These are phyloP conservation scores for Neocallimastix lanati DNA, from an alignment of 192 early-diverging fungal species.

Conservation along the genomic window DNA sequence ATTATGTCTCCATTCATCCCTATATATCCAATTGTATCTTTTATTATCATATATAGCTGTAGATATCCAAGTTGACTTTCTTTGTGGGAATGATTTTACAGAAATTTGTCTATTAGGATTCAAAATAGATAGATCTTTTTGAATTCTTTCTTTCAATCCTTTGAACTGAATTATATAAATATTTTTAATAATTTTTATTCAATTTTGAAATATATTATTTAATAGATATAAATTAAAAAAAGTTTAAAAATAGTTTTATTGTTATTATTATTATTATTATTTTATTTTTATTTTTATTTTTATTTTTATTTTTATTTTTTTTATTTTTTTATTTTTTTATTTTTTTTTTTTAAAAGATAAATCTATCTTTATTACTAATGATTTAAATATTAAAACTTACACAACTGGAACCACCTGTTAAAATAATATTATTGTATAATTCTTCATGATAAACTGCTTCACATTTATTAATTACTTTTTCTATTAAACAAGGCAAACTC, in stretches of 20 bases:
- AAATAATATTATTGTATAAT: not conserved
- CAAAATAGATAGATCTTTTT: not conserved
- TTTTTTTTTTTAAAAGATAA: too few species aligned
- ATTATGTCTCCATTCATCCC: not conserved
- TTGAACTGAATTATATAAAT: too few species aligned
- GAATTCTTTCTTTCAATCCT: not conserved
- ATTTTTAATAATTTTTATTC: too few species aligned
- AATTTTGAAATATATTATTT: too few species aligned
- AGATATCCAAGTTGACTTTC: not conserved
- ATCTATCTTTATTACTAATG: too few species aligned
- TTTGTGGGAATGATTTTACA: not conserved
- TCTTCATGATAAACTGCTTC: not conserved
- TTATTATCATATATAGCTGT: not conserved
- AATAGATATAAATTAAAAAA: too few species aligned
- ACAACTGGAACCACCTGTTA: not conserved
- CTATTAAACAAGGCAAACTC: not conserved
- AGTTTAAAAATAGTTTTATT: too few species aligned
- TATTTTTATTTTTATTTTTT: too few species aligned
- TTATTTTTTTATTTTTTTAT: too few species aligned
- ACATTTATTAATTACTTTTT: not conserved
- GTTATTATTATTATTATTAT: too few species aligned
- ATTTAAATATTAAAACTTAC: not conserved
- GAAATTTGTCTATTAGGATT: not conserved
- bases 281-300: too few species aligned
- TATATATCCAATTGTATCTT: not conserved